Base-by-base conservation (phyloP, 495 filamentous ascomycete genomes). In the Daldinia vernicosa region DNA sequence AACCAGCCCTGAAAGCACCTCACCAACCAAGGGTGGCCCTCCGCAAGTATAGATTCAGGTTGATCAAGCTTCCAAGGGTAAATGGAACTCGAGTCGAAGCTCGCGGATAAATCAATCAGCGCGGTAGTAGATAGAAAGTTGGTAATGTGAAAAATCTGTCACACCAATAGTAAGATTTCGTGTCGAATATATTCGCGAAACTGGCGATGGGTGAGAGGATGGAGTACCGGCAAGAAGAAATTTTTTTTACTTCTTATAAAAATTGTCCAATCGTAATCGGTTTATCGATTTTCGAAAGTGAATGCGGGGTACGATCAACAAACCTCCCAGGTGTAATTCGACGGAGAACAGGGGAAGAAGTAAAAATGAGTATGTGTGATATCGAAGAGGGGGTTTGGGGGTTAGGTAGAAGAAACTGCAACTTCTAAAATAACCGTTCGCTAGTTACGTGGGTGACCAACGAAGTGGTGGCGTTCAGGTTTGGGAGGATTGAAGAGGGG, bases 231-330 rank as follows among this genome's bases (percentile, higher is more conserved):
- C 17, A 60, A 76, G 67, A 65, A 66, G 72, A 65, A 67, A 63
- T n/a, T 58, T 56, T 67, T 74, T 71, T 58, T 63, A 28, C 51
- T 37, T 60, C 7, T 17, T 32, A 56, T 32, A 55, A 59, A 62
- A 64, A 58, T n/a, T 54, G 33, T 39, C 67, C 72, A 71, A 68
- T 77, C 67, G 61, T 60, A 72, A 63, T 40, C 40, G 55, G 59
- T 59, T 63, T 57, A 72, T 58, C 63, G 63, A 66, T 70, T 57
- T 40, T 58, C 24, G 32, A 40, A 56, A 60, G 66, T 50, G 50
- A 50, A 72, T 76, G 75, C 75, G 75, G 74, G 75, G 71, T 74
- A 68, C 51, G 67, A 74, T 76, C 43, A 61, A 70, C 60, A 58
- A 60, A 67, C 67, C 55, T 51, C 56, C 37, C 22, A 69, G 28